Evolutionary conservation across 2,329 filamentous ascomycete genomes (phyloP).

Genomic region (Calycina marina): DNA sequence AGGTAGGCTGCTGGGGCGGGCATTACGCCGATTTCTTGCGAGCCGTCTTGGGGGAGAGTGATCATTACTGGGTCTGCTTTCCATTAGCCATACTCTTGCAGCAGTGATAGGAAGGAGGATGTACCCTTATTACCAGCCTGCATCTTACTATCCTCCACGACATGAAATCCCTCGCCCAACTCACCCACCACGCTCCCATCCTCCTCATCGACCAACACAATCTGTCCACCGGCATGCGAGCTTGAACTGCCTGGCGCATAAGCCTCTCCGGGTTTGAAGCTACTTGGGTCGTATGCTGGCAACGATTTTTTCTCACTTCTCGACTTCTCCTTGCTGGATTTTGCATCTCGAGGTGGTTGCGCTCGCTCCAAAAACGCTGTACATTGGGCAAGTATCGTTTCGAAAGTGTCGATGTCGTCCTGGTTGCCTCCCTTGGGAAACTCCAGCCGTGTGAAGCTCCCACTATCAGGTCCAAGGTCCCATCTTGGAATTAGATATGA

Average conservation of each 20-base stretch:
- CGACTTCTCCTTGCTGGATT: slow-evolving; percentile 14
- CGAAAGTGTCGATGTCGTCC: slow-evolving; percentile 90
- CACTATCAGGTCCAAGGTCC: slow-evolving; percentile 78
- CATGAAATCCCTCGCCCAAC: slow-evolving; percentile 64
- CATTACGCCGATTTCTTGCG: slow-evolving; percentile 49
- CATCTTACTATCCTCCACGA: slow-evolving; percentile 63
- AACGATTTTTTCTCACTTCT: slow-evolving; percentile 16
- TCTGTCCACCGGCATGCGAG: slow-evolving; percentile 50
- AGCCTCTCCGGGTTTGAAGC: slow-evolving; percentile 66
- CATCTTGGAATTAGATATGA: slow-evolving; percentile 93
- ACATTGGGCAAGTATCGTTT: slow-evolving; percentile 95
- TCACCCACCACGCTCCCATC: slow-evolving; percentile 93
- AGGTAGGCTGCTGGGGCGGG: slow-evolving; percentile 59
- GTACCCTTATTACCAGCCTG: slow-evolving; percentile 83
- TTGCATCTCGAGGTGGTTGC: slow-evolving; percentile 30
- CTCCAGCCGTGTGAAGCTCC: slow-evolving; percentile 85
- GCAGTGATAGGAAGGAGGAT: neutral
- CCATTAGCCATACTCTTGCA: slow-evolving; percentile 3
- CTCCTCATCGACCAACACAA: slow-evolving; percentile 89
- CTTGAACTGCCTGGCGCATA: slow-evolving; percentile 53
- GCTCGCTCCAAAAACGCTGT: slow-evolving; percentile 87
- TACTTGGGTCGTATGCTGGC: slow-evolving; percentile 64
- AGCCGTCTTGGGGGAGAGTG: slow-evolving; percentile 53
- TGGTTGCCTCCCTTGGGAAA: slow-evolving; percentile 71
- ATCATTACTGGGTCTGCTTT: slow-evolving; percentile 62